Conservation (phyloP, 2,329 filamentous ascomycete species). For the Stemphylium vesicarium region DNA sequence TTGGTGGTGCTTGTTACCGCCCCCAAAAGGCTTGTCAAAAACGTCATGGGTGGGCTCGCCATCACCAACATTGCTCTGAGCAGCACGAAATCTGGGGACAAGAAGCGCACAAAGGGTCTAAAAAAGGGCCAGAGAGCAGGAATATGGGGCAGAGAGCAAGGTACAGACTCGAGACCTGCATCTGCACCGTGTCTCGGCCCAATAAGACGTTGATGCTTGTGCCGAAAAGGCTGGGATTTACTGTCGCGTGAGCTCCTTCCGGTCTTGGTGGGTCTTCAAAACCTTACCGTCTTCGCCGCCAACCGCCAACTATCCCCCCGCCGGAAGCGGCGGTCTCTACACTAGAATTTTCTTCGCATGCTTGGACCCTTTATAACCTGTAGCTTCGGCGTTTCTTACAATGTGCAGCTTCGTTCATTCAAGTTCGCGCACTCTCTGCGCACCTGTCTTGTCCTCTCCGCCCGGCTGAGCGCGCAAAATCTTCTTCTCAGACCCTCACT, state of each 20-base stretch:
- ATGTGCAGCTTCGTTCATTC: conserved; percentile 14
- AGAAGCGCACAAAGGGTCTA: background rate
- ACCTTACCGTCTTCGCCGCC: conserved; percentile 15
- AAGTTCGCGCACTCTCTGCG: conserved; percentile 13
- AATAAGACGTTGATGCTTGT: background rate
- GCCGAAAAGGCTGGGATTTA: conserved; percentile 12
- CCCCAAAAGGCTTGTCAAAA: conserved; percentile 18
- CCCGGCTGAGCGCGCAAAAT: background rate
- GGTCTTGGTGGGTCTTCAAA: conserved; percentile 21
- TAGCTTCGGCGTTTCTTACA: background rate
- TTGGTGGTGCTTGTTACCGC: conserved; percentile 27
- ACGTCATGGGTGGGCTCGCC: conserved; percentile 8
- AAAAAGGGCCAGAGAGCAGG: background rate
- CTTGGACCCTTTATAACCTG: conserved; percentile 28
- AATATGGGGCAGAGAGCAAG: conserved; percentile 5
- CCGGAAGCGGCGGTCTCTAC: conserved; percentile 26
- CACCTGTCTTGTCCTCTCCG: conserved; percentile 2
- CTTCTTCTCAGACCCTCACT: conserved; percentile 2
- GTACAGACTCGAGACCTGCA: background rate
- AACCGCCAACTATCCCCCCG: conserved; percentile 12
- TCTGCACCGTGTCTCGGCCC: conserved; percentile 11
- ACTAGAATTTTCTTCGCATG: conserved; percentile 29
- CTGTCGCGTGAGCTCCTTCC: conserved; percentile 26
- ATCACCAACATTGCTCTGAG: background rate
- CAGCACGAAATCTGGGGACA: conserved; percentile 13